A percentile compares a stretch with the other conserved stretches of the same genome.
phyloP scores from a whole-genome alignment of 140 eudicot genomes.

The Oenanthe javanica region DNA sequence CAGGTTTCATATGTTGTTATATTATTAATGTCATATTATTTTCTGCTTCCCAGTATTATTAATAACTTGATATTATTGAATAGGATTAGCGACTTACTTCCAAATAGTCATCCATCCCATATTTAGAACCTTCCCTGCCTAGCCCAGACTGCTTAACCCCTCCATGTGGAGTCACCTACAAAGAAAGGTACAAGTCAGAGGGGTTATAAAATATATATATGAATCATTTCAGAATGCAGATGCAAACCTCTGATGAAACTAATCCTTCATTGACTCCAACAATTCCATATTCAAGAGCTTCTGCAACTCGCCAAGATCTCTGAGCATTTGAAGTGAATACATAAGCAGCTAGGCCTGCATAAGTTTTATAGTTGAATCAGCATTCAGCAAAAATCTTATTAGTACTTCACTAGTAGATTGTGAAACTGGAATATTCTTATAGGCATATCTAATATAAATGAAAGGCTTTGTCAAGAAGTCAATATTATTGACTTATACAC shows the following conservation, averaged over 20 bases:
- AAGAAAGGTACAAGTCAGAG: conserved; percentile 5
- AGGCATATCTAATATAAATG: too few species aligned
- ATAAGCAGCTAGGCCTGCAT: conserved; percentile 87
- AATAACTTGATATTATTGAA: not conserved
- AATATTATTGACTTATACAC: not conserved
- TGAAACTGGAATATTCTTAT: not conserved
- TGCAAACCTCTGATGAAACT: conserved; percentile 79
- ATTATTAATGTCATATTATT: not conserved
- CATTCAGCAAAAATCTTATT: not conserved
- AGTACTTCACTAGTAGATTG: not conserved
- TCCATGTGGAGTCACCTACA: conserved; percentile 93
- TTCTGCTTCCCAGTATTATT: too few species aligned
- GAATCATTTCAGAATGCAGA: not conserved
- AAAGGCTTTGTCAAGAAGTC: too few species aligned
- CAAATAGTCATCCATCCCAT: conserved; percentile 80
- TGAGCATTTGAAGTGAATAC: conserved; percentile 50
- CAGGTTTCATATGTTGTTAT: not conserved
- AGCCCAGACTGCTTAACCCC: conserved; percentile 93
- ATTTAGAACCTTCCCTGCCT: conserved; percentile 94
- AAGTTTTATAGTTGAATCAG: not conserved
- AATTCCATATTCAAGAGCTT: conserved; percentile 90
- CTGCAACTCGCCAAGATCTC: conserved; percentile 90
- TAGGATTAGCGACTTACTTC: conserved; percentile 40
- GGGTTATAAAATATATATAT: not conserved
- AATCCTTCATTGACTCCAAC: conserved; percentile 93